These are phyloP conservation scores for Senna tora DNA, from an alignment of 306 rosid genomes.

Conservation along the genomic window DNA sequence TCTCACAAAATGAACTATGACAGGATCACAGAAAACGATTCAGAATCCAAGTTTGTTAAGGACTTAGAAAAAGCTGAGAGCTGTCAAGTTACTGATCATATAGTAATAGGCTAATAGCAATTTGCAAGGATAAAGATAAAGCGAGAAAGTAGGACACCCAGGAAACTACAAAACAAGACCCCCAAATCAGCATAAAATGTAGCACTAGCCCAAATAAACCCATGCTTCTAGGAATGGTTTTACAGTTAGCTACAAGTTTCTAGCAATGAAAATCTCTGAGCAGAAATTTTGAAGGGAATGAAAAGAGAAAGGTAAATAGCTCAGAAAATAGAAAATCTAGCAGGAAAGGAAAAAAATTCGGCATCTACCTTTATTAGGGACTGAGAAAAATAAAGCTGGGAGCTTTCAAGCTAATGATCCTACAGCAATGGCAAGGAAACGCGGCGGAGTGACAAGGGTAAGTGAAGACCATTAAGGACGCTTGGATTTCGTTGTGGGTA, in stretches of 20 bases:
- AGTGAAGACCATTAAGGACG: background rate
- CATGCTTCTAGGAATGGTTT: constrained; percentile 10
- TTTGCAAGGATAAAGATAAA: background rate
- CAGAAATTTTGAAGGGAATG: background rate
- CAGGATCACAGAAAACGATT: background rate
- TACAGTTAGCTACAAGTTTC: background rate
- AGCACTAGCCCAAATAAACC: constrained; percentile 15
- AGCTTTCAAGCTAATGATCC: background rate
- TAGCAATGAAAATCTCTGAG: constrained; percentile 10
- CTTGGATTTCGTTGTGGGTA: background rate
- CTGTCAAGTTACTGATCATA: background rate
- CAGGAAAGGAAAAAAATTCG: constrained; percentile 4
- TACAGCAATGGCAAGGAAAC: constrained; percentile 5
- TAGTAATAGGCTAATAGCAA: background rate
- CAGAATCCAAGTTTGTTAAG: background rate
- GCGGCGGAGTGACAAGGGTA: constrained; percentile 37
- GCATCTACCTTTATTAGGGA: constrained; percentile 32
- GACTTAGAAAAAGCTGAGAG: constrained; percentile 5
- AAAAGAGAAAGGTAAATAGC: constrained; percentile 1
- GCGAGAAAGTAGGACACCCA: background rate
- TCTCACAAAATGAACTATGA: constrained; percentile 17
- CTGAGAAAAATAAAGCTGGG: background rate
- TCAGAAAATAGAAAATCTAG: constrained; percentile 7
- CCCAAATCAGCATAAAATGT: constrained; percentile 33
- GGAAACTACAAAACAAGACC: background rate